Conservation (phyloP, 139 green algal species). For the Limnomonas spitsbergensis region DNA sequence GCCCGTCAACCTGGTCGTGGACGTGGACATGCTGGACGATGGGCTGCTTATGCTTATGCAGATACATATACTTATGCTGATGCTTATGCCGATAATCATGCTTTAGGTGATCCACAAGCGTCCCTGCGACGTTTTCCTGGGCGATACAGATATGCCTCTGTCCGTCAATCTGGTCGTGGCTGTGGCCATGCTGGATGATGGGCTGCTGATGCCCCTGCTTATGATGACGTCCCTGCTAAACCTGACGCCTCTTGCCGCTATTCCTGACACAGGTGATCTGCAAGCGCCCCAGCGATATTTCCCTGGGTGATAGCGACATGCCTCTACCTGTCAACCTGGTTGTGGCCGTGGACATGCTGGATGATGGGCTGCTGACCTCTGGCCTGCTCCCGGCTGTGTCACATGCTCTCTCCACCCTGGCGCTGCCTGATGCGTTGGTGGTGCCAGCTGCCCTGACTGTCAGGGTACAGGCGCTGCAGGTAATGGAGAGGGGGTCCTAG, state of each 20-base stretch:
- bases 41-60: conserved; percentile 39
- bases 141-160: too few relatives aligned
- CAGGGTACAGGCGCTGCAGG: conserved; percentile 43
- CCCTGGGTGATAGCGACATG: conserved; percentile 63
- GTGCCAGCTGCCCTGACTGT: conserved; percentile 69
- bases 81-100: too few relatives aligned
- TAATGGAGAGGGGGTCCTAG: too few relatives aligned
- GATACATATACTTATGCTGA: too few relatives aligned
- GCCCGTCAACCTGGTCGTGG: conserved; percentile 64
- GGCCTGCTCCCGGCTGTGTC: conserved; percentile 28
- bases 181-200: too few relatives aligned
- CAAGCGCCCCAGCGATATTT: conserved; percentile 70
- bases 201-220: too few relatives aligned
- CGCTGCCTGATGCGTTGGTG: conserved; percentile 50
- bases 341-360: conserved; percentile 61
- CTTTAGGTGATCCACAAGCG: too few relatives aligned
- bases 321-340: conserved; percentile 64
- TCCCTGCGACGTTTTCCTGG: too few relatives aligned
- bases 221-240: too few relatives aligned
- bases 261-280: conserved; percentile 53
- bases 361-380: conserved; percentile 50
- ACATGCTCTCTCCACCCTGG: conserved; percentile 36
- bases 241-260: too few relatives aligned
- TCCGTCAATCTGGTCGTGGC: too few relatives aligned
- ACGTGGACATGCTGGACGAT: conserved; percentile 68